Conservation (phyloP, 179 eudicot genomes). For the Amaranthus tricolor region DNA sequence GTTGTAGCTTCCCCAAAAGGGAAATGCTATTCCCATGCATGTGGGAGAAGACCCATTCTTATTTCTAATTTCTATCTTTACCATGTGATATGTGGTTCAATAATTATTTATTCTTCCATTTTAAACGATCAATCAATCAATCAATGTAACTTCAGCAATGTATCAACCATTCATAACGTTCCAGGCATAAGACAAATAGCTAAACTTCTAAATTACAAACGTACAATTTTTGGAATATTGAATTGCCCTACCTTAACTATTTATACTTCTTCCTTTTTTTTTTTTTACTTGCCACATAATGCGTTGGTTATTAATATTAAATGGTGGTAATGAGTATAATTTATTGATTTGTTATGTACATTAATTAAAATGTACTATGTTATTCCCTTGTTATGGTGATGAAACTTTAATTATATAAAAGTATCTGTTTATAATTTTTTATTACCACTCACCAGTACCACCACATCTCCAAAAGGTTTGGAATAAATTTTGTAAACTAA, state of each 20-base stretch:
- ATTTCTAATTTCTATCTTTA: not conserved
- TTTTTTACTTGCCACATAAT: too few relatives aligned
- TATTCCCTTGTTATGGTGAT: too few relatives aligned
- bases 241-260: not conserved
- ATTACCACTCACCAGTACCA: too few relatives aligned
- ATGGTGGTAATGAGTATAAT: too few relatives aligned
- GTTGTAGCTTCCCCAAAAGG: not conserved
- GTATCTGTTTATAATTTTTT: too few relatives aligned
- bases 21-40: not conserved
- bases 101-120: not conserved
- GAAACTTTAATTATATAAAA: too few relatives aligned
- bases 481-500: too few relatives aligned
- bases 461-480: too few relatives aligned
- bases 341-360: too few relatives aligned
- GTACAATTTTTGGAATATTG: not conserved
- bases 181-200: constrained; percentile 11
- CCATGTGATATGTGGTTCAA: constrained; percentile 7
- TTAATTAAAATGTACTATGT: too few relatives aligned
- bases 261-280: too few relatives aligned
- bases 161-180: constrained; percentile 3
- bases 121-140: constrained; percentile 3
- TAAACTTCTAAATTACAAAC: not conserved
- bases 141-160: not conserved
- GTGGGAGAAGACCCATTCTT: constrained; percentile 2
- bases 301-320: too few relatives aligned